Conservation (phyloP, 1,284 basidiomycete genomes). For the Marasmius sp. region DNA sequence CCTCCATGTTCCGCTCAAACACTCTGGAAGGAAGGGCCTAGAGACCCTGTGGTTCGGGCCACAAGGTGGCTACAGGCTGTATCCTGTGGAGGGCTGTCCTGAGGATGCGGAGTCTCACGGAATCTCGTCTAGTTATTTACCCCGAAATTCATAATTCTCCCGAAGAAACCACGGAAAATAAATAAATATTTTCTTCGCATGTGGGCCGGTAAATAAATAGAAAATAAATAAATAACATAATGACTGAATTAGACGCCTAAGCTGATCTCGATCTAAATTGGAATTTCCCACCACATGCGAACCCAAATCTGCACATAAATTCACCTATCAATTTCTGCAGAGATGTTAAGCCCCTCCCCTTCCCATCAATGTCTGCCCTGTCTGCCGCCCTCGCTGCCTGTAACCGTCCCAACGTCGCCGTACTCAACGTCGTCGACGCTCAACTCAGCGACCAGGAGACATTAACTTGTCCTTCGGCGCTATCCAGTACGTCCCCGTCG, state of each 20-base stretch:
- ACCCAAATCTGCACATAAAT: neutral
- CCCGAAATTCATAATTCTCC: neutral
- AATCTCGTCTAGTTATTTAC: neutral
- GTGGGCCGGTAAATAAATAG: neutral
- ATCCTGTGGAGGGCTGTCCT: neutral
- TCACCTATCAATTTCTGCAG: neutral
- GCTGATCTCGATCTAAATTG: neutral
- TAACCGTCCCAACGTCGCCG: neutral
- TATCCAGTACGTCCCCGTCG: neutral
- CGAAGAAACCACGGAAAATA: neutral
- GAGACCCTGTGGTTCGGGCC: no score
- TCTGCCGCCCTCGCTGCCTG: conserved; percentile 1
- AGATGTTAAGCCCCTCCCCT: neutral
- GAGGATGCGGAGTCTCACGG: neutral
- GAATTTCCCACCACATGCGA: neutral
- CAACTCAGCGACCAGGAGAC: neutral
- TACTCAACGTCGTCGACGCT: neutral
- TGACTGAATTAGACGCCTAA: neutral
- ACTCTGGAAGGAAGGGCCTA: no score
- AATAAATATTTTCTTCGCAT: neutral
- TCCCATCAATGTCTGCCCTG: conserved; percentile 1
- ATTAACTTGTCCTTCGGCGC: neutral
- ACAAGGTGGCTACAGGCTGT: no score
- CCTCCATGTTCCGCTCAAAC: no score
- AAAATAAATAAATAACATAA: conserved; percentile 1